These are phyloP conservation scores for Anethum foeniculum DNA, from an alignment of 140 eudicot species.

Conservation along the genomic window DNA sequence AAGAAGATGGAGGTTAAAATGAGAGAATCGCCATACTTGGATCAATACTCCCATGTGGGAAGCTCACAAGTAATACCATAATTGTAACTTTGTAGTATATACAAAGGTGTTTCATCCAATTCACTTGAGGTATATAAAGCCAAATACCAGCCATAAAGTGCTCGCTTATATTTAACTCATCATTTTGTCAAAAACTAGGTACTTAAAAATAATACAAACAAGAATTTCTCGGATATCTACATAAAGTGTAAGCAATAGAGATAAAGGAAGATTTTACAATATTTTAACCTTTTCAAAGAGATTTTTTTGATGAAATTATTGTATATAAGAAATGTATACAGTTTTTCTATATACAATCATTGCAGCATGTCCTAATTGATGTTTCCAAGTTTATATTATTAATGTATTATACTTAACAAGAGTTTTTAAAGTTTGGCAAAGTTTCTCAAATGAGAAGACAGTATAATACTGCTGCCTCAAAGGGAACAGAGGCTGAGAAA, in stretches of 20 bases:
- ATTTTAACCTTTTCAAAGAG: neutral
- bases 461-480: neutral
- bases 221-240: neutral
- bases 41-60: conserved; percentile 85
- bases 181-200: neutral
- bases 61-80: conserved; percentile 85
- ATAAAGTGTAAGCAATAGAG: neutral
- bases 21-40: conserved; percentile 57
- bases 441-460: neutral
- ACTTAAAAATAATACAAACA: neutral
- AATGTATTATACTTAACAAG: neutral
- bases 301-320: neutral
- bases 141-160: neutral
- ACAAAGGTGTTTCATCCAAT: neutral
- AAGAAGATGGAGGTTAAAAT: neutral
- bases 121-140: neutral
- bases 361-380: neutral
- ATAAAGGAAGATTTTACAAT: neutral
- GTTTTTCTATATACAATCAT: neutral
- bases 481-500: neutral
- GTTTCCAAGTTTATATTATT: neutral
- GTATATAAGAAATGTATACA: neutral
- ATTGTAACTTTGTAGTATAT: neutral
- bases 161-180: neutral
- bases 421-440: neutral